A percentile compares a stretch with the other conserved stretches of the same genome.
Conservation (phyloP, 202 grass and related monocot genomes). For the Hordeum pubiflorum region DNA sequence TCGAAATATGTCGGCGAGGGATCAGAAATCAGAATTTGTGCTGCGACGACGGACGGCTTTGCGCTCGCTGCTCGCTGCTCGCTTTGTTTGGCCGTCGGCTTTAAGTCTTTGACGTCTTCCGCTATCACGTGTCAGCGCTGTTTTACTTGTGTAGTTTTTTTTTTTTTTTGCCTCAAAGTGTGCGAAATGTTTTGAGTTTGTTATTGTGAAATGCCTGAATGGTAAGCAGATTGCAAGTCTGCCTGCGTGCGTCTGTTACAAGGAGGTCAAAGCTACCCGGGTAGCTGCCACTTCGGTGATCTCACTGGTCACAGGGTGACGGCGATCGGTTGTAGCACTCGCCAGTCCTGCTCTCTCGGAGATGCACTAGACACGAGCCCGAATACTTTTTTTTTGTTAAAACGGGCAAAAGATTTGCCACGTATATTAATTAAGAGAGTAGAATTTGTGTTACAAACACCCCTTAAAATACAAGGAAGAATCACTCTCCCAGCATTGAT, state of each 20-base stretch:
- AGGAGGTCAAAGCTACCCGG: conserved; percentile 31
- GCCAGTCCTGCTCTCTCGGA: background rate
- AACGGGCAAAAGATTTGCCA: no score
- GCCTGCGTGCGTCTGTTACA: background rate
- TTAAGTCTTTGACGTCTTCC: background rate
- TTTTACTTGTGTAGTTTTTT: background rate
- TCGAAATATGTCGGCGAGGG: conserved; percentile 29
- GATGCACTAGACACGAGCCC: background rate
- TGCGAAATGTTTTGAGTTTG: background rate
- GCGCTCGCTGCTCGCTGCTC: background rate
- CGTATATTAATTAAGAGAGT: no score
- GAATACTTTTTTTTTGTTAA: no score
- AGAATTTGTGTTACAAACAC: no score
- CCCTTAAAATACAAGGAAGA: no score
- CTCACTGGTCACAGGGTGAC: conserved; percentile 25
- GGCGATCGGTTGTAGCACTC: background rate
- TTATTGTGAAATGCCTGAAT: background rate
- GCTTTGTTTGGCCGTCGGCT: background rate
- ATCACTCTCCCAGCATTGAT: no score
- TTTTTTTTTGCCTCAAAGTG: background rate
- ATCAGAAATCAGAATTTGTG: no score
- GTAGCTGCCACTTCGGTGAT: conserved; percentile 4
- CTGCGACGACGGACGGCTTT: background rate
- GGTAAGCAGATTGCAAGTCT: background rate
- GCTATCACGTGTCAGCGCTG: background rate